phyloP scores from a whole-genome alignment of 176 grass and related monocot genomes.

The Oryza meridionalis region DNA sequence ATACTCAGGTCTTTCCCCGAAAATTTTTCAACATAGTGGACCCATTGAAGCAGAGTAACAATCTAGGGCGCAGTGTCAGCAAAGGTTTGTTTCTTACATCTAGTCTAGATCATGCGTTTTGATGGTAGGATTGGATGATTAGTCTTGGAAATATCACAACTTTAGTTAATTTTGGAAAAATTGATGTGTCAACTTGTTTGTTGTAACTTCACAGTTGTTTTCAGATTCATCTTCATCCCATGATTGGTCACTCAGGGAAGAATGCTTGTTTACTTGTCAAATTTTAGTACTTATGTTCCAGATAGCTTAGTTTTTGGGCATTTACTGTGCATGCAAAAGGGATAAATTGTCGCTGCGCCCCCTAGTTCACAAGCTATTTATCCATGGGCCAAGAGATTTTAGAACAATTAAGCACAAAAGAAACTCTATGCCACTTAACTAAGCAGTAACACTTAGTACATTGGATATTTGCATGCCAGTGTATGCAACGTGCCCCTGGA shows the following conservation, averaged over 20 bases:
- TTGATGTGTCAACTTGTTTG: conserved; percentile 11
- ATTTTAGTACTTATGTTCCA: not conserved
- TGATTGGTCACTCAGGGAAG: not conserved
- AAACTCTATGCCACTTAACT: conserved; percentile 14
- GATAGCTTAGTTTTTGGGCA: conserved; percentile 8
- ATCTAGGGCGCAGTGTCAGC: conserved; percentile 92
- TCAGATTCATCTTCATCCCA: not conserved
- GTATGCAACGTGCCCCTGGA: not conserved
- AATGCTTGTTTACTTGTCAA: conserved; percentile 21
- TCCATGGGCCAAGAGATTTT: not conserved
- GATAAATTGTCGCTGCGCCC: not conserved
- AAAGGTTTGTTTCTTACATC: conserved; percentile 63
- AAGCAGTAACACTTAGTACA: not conserved
- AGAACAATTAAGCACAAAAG: not conserved
- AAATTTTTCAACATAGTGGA: conserved; percentile 95
- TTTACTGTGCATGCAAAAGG: not conserved
- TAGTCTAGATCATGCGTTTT: conserved; percentile 24
- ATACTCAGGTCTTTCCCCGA: conserved; percentile 45
- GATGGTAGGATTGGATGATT: conserved; percentile 12
- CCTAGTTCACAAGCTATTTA: not conserved
- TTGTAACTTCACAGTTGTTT: not conserved
- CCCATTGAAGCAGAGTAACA: conserved; percentile 81
- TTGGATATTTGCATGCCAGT: not conserved
- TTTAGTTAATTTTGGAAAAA: not conserved
- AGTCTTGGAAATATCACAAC: not conserved